Evolutionary conservation across 371 early-diverging fungal genomes (phyloP).

Genomic region (Rhizopus stolonifer): DNA sequence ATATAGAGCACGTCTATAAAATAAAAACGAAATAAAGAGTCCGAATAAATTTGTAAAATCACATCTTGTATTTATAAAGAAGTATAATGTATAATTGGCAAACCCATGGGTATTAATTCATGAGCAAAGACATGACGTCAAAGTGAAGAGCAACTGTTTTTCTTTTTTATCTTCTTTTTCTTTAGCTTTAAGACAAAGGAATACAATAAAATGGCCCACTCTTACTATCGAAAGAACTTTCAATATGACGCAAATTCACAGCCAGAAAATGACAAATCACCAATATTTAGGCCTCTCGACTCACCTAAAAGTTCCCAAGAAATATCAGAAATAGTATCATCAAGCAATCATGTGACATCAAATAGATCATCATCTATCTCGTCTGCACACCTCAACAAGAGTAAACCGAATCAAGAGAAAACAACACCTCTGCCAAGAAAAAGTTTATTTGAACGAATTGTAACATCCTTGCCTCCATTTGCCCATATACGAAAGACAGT

Average conservation of each 20-base stretch:
- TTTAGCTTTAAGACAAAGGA: too few species aligned
- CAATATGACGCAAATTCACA: neutral
- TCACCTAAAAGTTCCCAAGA: neutral
- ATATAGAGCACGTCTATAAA: slow-evolving; percentile 19
- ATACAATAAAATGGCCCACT: too few species aligned
- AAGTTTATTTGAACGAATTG: neutral
- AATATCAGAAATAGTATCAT: neutral
- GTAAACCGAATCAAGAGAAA: neutral
- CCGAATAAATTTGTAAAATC: slow-evolving; percentile 3
- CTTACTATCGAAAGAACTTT: too few species aligned
- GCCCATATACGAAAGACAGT: slow-evolving; percentile 31
- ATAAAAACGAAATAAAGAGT: neutral
- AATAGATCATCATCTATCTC: neutral
- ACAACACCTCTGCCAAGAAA: neutral
- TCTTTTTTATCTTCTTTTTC: neutral
- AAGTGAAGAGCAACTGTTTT: neutral
- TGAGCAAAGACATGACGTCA: neutral
- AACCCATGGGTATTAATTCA: neutral
- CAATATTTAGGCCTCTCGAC: neutral
- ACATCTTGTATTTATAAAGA: neutral
- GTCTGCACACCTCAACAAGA: neutral
- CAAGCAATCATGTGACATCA: neutral
- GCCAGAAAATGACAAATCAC: neutral
- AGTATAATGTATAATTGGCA: neutral
- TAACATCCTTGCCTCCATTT: slow-evolving; percentile 21